Evolutionary conservation across 768 basidiomycete species (phyloP), one percentile per base, ranked within the genome.

Genomic region (Coprinopsis strossmayeri): DNA sequence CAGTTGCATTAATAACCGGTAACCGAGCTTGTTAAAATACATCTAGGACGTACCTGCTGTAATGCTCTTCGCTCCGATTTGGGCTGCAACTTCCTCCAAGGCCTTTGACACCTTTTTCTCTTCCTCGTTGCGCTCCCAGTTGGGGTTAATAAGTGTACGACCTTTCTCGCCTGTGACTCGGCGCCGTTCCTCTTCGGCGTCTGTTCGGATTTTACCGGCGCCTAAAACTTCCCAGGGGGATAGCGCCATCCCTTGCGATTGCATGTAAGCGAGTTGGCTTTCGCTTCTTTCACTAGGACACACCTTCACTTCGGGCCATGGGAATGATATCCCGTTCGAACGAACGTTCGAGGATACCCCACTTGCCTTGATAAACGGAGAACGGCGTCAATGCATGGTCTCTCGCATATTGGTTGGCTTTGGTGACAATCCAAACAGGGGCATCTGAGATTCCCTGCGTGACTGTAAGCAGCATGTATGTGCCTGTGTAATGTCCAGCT

Each of bases 321-420:
- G 72, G 54, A 49, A 79, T 70, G 51, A 78, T 72, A 0, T 78
- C 78, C 15, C 75, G 68, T 57, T 80, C 76, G 38, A 78, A 63
- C 27, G 71, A 70, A 34, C 78, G 68, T 4, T 65, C 52, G 51
- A 70, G 58, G 21, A 70, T 59, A 50, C 63, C 69, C 71, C 69
- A 73, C 5, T 44, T 49, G 4, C 73, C 77, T 58, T 74, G 77
- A 58, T 78, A 80, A 23, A 80, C 64, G 25, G 64, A 62, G 56
- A 80, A 81, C 2, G 72, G 77, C 1, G 71, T 69, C 49, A 72
- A 61, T 0, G 65, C 74, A 34, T 77, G 70, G 41, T 67, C 63
- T 1, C 69, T 59, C 12, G 76, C 75, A 47, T 74, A 78, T 47
- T 71, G 68, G 58, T 79, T 77, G 2, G 71, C 71, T 45, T 64